phyloP scores from a whole-genome alignment of 768 basidiomycete species.

The Rhodotorula kratochvilovae region DNA sequence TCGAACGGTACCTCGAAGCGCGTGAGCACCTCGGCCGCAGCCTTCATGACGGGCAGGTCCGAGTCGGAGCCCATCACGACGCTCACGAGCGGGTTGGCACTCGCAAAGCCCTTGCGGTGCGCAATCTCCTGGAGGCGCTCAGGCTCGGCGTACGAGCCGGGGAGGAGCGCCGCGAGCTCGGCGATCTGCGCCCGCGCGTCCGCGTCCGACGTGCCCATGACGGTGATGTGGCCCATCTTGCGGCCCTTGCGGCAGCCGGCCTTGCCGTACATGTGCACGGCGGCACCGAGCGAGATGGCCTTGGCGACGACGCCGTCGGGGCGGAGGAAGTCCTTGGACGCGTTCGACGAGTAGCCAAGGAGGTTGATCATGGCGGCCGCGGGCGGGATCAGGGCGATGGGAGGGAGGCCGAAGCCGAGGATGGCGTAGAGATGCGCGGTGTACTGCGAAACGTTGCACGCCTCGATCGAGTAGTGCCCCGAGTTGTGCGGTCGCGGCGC shows the following conservation, averaged over 20 bases:
- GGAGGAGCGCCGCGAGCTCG: constrained; percentile 65
- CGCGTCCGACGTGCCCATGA: constrained; percentile 77
- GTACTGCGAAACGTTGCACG: constrained; percentile 92
- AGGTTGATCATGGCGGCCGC: constrained; percentile 90
- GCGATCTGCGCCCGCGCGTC: constrained; percentile 65
- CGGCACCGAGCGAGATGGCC: constrained; percentile 56
- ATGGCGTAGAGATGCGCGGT: constrained; percentile 96
- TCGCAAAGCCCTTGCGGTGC: constrained; percentile 59
- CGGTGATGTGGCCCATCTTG: constrained; percentile 96
- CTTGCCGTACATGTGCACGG: constrained; percentile 93
- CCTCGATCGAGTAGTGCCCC: constrained; percentile 97
- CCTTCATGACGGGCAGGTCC: constrained; percentile 87
- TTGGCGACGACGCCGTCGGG: constrained; percentile 29
- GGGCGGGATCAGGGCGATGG: constrained; percentile 30
- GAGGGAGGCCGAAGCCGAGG: constrained; percentile 74
- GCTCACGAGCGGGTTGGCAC: constrained; percentile 71
- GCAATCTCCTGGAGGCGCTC: constrained; percentile 32
- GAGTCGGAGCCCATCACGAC: constrained; percentile 99
- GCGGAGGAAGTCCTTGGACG: constrained; percentile 48
- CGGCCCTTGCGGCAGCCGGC: constrained; percentile 77
- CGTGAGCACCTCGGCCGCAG: constrained; percentile 77
- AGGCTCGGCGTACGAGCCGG: constrained; percentile 48
- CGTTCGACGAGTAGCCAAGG: constrained; percentile 70
- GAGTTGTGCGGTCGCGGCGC: constrained; percentile 98
- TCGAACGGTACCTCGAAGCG: constrained; percentile 83